Percentiles rank a stretch among this genome's conserved stretches.
Conservation (phyloP, 2,329 filamentous ascomycete genomes). For the Neopestalotiopsis sp. region DNA sequence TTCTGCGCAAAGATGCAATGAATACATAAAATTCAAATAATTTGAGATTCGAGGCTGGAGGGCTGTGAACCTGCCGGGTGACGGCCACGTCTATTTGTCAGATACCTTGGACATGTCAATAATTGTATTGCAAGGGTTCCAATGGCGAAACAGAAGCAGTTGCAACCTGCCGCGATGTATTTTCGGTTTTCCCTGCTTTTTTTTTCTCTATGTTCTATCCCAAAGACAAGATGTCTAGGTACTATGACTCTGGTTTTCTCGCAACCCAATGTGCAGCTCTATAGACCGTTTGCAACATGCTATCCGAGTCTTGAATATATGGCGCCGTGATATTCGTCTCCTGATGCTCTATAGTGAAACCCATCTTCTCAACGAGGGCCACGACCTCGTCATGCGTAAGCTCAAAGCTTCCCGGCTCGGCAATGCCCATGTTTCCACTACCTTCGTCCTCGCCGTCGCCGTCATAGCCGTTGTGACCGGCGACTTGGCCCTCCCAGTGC, state of each 20-base stretch:
- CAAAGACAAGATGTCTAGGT: not conserved
- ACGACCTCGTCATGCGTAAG: conserved; percentile 89
- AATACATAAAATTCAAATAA: no score
- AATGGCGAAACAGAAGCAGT: no score
- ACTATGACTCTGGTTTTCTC: conserved; percentile 61
- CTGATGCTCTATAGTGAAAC: conserved; percentile 74
- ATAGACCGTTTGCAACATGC: conserved; percentile 88
- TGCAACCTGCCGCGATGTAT: not conserved
- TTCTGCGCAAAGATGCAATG: no score
- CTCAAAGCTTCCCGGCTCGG: conserved; percentile 89
- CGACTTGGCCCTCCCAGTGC: conserved; percentile 86
- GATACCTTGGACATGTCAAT: no score
- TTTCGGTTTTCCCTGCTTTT: not conserved
- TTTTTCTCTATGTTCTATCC: not conserved
- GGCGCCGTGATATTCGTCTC: conserved; percentile 70
- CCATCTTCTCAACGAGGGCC: conserved; percentile 73
- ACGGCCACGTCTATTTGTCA: no score
- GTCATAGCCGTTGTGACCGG: conserved; percentile 60
- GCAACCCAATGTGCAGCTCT: conserved; percentile 85
- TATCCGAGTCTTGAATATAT: conserved; percentile 85
- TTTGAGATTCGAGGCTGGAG: no score
- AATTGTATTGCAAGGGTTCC: no score
- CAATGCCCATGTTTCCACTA: conserved; percentile 70
- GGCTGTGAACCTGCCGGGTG: no score
- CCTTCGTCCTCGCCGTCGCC: conserved; percentile 56